A percentile compares a stretch with the other conserved stretches of the same genome.
phyloP scores from a whole-genome alignment of 352 stramenopile species.

The Pythium aristosporum region DNA sequence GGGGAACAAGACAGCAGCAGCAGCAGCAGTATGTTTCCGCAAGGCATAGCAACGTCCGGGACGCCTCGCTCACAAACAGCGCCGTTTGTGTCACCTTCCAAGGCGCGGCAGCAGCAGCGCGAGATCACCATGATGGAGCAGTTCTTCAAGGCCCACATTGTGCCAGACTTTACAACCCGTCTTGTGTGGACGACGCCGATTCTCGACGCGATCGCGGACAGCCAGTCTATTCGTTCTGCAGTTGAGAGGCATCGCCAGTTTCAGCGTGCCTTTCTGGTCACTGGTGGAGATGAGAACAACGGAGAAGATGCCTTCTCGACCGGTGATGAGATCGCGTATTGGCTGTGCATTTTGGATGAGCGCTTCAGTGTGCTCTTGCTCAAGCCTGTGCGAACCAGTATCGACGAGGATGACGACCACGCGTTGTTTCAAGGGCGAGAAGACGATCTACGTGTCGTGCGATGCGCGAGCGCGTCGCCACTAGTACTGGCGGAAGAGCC shows the following conservation, averaged over 20 bases:
- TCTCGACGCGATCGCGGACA: slow-evolving; percentile 19
- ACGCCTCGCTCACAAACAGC: slow-evolving; percentile 2
- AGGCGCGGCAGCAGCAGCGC: slow-evolving; percentile 27
- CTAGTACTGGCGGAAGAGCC: neutral
- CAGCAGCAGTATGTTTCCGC: neutral
- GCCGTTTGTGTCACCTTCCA: slow-evolving; percentile 26
- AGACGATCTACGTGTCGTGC: slow-evolving; percentile 15
- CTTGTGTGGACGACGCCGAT: slow-evolving; percentile 26
- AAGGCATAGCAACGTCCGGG: neutral
- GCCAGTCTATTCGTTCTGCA: neutral
- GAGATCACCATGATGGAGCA: slow-evolving; percentile 23
- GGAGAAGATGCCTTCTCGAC: neutral
- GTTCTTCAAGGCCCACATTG: slow-evolving; percentile 26
- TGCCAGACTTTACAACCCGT: slow-evolving; percentile 13
- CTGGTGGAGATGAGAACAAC: slow-evolving; percentile 1
- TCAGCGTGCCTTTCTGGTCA: slow-evolving; percentile 16
- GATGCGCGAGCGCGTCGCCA: slow-evolving; percentile 13
- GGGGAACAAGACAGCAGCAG: neutral
- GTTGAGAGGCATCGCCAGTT: neutral
- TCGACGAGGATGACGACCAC: neutral
- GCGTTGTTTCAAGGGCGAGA: slow-evolving; percentile 14
- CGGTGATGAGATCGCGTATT: neutral
- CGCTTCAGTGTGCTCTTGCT: slow-evolving; percentile 18
- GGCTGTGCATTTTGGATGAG: slow-evolving; percentile 16
- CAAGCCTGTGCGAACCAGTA: slow-evolving; percentile 9